These are phyloP conservation scores for Staphylotrichum longicolle DNA, from an alignment of 495 filamentous ascomycete genomes.

Conservation along the genomic window DNA sequence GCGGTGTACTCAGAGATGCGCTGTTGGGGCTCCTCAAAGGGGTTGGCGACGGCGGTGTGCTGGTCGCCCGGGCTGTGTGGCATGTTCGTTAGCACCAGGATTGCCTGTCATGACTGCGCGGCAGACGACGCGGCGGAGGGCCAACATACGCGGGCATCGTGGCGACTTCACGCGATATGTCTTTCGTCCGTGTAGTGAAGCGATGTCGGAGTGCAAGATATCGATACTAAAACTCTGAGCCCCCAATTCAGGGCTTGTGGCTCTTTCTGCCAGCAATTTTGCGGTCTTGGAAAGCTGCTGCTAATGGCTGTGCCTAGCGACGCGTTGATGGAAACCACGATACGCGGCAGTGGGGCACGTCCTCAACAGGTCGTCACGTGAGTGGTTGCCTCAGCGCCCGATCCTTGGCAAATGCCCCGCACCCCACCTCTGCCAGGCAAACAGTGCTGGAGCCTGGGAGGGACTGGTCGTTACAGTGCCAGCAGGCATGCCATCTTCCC, in stretches of 20 bases:
- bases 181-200: not conserved
- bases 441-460: not conserved
- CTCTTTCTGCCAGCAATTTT: not conserved
- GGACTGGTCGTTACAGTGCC: too few relatives aligned
- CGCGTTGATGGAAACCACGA: not conserved
- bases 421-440: not conserved
- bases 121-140: not conserved
- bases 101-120: not conserved
- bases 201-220: not conserved
- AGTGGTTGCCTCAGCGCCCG: conserved; percentile 13
- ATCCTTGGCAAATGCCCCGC: not conserved
- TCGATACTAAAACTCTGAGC: too few relatives aligned
- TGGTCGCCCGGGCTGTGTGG: conserved; percentile 72
- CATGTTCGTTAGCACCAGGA: conserved; percentile 20
- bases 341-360: conserved; percentile 19
- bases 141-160: conserved; percentile 47
- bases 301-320: not conserved
- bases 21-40: conserved; percentile 69
- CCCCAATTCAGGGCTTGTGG: not conserved
- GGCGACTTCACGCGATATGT: not conserved
- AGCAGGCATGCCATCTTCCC: too few relatives aligned
- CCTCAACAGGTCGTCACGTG: conserved; percentile 30
- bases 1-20: conserved; percentile 79
- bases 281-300: not conserved
- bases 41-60: conserved; percentile 62